Percentiles rank a stretch among this genome's conserved stretches.
These are phyloP conservation scores for Cadophora malorum DNA, from an alignment of 2,329 filamentous ascomycete genomes.

Conservation along the genomic window DNA sequence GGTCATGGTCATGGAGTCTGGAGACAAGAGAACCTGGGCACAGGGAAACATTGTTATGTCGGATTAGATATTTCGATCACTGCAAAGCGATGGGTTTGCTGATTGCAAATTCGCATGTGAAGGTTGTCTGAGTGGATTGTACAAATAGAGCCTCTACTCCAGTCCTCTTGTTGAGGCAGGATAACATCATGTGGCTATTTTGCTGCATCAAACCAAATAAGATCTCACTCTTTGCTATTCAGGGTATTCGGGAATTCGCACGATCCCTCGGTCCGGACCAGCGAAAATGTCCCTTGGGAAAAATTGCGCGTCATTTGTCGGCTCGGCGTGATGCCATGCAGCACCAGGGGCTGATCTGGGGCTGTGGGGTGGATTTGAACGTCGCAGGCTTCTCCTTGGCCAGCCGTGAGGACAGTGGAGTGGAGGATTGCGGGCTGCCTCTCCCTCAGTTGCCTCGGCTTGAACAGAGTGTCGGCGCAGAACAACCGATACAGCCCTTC, in stretches of 20 bases:
- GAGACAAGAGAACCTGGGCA: conserved; percentile 7
- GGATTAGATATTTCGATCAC: background rate
- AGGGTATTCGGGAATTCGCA: background rate
- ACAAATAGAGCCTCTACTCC: conserved; percentile 16
- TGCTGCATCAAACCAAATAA: conserved; percentile 6
- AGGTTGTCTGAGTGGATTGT: background rate
- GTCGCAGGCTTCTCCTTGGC: background rate
- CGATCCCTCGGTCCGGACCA: conserved; percentile 33
- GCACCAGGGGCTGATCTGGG: conserved; percentile 9
- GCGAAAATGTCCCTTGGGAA: conserved; percentile 13
- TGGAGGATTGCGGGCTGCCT: no score
- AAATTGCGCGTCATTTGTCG: conserved; percentile 29
- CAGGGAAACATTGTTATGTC: background rate
- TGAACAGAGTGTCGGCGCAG: conserved; percentile 15
- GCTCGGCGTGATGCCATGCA: conserved; percentile 15
- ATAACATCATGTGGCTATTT: conserved; percentile 7
- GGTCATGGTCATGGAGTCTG: conserved; percentile 15
- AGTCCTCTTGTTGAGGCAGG: background rate
- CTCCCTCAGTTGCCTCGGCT: conserved; percentile 3
- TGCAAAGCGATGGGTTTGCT: background rate
- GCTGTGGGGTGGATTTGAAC: conserved; percentile 18
- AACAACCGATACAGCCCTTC: conserved; percentile 21
- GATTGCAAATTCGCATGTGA: conserved; percentile 13
- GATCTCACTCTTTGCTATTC: background rate
- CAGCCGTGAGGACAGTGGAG: background rate